Conservation (phyloP, 768 basidiomycete genomes). For the Hypholoma sublateritium region DNA sequence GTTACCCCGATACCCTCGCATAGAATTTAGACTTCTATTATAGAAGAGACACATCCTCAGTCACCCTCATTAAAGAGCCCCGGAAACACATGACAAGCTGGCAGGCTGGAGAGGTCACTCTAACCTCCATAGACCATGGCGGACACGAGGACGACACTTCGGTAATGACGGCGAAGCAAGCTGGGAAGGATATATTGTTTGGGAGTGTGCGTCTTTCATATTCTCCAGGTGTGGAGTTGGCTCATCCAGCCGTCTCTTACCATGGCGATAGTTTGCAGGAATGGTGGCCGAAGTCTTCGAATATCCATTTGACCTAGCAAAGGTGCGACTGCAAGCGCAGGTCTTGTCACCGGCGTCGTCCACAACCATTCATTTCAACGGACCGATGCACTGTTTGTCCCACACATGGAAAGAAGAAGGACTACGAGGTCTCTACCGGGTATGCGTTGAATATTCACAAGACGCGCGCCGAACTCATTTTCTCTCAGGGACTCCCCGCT, state of each 20-base stretch:
- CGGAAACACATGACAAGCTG: slow-evolving; percentile 9
- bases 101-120: slow-evolving; percentile 15
- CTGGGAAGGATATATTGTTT: slow-evolving; percentile 51
- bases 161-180: slow-evolving; percentile 20
- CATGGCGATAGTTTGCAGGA: slow-evolving; percentile 63
- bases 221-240: not conserved
- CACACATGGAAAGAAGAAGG: slow-evolving; percentile 86
- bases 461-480: not conserved
- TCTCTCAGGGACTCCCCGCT: slow-evolving; percentile 77
- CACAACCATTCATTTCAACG: slow-evolving; percentile 60
- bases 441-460: slow-evolving; percentile 35
- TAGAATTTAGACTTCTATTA: not conserved
- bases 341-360: slow-evolving; percentile 61
- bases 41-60: not conserved
- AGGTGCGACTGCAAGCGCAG: slow-evolving; percentile 92
- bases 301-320: slow-evolving; percentile 94
- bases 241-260: not conserved
- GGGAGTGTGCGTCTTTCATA: slow-evolving; percentile 49
- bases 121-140: slow-evolving; percentile 10
- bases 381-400: slow-evolving; percentile 83
- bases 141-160: slow-evolving; percentile 11
- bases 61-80: not conserved
- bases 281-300: slow-evolving; percentile 84
- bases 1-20: not conserved
- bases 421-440: slow-evolving; percentile 81